Evolutionary conservation across 2,329 filamentous ascomycete species (phyloP), one percentile per base, ranked within the genome.

Genomic region (Ophiostoma populinum): DNA sequence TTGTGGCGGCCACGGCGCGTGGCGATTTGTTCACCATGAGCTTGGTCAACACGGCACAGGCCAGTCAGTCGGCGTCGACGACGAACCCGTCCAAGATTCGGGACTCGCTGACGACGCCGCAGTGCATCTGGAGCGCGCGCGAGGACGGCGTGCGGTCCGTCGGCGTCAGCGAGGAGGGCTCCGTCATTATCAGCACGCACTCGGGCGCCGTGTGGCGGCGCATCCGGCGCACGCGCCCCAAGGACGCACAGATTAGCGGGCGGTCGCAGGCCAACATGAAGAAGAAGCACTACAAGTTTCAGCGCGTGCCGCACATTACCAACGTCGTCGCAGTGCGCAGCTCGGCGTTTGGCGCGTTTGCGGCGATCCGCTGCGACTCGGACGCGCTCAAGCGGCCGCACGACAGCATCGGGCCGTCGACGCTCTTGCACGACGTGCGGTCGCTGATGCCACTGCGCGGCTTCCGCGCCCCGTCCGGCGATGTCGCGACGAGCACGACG

Each of bases 191-290:
- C 42, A 87, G 83, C 44, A 98, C 90, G 0, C 70, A 85, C 40
- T 87, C 85, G 27, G 90, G 90, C 3, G 87, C 82, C 32, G 87
- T 94, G 0, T 98, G 87, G 87, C 76, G 76, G 45, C 77, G 87
- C 39, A 75, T 90, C 34, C 83, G 82, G 49, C 71, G 90, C 41
- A 65, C 70, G 18, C 92, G 87, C 43, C 75, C 79, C 33, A 92
- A 92, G 47, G 74, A 78, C 44, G 63, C 70, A 5, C 58, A 61
- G 2, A 54, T 55, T 15, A 41, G 37, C n/a, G 30, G 30, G 9
- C 30, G 30, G 13, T 24, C 18, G 12, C 30, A 20, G 7, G 19
- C 29, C 4, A 72, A 75, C 16, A 62, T 66, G 22, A 80, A 73
- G 46, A 68, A 71, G 10, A 92, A 92, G 45, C 85, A 93, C 49